These are phyloP conservation scores for Plasmodium blacklocki DNA, from an alignment of 169 alveolate species.

Conservation along the genomic window DNA sequence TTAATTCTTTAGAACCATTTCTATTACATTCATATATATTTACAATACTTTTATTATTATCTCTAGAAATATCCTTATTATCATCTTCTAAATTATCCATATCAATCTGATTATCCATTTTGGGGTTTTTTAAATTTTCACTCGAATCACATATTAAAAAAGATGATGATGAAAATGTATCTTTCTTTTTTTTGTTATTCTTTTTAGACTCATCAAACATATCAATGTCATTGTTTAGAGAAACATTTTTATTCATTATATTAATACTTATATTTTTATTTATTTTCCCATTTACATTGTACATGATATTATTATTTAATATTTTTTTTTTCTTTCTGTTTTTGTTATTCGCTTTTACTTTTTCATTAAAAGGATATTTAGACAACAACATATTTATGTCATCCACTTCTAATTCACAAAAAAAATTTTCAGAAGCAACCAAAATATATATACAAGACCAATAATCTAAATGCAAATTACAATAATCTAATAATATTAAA, in stretches of 20 bases:
- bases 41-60: constrained; percentile 11
- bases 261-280: neutral
- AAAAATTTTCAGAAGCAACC: constrained; percentile 67
- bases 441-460: constrained; percentile 67
- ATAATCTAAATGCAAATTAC: constrained; percentile 47
- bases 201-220: neutral
- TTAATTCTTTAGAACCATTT: neutral
- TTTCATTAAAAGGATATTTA: constrained; percentile 12
- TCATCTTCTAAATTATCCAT: neutral
- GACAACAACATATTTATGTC: constrained; percentile 16
- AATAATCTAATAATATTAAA: constrained; percentile 49
- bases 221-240: neutral
- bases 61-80: too few relatives aligned
- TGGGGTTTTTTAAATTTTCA: neutral
- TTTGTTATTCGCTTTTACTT: neutral
- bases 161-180: neutral
- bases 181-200: neutral
- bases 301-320: neutral
- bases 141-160: constrained; percentile 18
- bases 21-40: constrained; percentile 38
- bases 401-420: constrained; percentile 21
- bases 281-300: constrained; percentile 6
- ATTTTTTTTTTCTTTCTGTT: neutral
- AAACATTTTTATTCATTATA: too few relatives aligned
- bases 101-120: neutral